These are phyloP conservation scores for Debaryomyces fabryi DNA, from an alignment of 1,139 yeast genomes.

Conservation along the genomic window DNA sequence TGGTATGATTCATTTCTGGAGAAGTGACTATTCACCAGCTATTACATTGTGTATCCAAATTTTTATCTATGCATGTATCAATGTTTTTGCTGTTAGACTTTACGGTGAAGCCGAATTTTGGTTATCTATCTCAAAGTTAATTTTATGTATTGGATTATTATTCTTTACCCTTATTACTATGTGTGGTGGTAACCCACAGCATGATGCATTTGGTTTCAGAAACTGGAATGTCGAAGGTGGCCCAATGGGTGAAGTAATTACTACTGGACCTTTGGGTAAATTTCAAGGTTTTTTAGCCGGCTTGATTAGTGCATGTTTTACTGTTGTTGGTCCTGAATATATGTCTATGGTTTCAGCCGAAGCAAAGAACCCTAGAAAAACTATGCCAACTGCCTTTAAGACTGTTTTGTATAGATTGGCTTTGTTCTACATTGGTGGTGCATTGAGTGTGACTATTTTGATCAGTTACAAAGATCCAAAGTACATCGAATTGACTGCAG, in stretches of 20 bases:
- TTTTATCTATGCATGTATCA: conserved; percentile 61
- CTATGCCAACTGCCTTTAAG: conserved; percentile 77
- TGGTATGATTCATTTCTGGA: conserved; percentile 78
- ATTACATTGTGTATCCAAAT: conserved; percentile 67
- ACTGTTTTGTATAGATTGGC: conserved; percentile 75
- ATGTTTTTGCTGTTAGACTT: conserved; percentile 68
- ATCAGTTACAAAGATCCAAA: conserved; percentile 45
- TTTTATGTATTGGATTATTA: conserved; percentile 71
- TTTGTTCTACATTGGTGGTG: conserved; percentile 62
- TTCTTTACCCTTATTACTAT: conserved; percentile 74
- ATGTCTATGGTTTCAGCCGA: conserved; percentile 86
- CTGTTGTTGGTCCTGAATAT: conserved; percentile 85
- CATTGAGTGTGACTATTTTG: conserved; percentile 42
- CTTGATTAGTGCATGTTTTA: conserved; percentile 61
- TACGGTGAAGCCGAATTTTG: conserved; percentile 85
- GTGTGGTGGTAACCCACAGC: conserved; percentile 81
- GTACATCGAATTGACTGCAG: conserved; percentile 28
- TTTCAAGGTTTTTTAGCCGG: conserved; percentile 74
- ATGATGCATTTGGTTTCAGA: conserved; percentile 68
- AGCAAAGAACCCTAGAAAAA: conserved; percentile 72
- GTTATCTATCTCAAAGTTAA: conserved; percentile 73
- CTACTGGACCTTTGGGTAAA: conserved; percentile 62
- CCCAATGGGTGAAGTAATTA: conserved; percentile 55
- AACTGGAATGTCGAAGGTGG: conserved; percentile 56
- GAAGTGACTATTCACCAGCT: conserved; percentile 70